Conservation (phyloP, 352 stramenopile species). For the Phytophthora pseudosyringae region DNA sequence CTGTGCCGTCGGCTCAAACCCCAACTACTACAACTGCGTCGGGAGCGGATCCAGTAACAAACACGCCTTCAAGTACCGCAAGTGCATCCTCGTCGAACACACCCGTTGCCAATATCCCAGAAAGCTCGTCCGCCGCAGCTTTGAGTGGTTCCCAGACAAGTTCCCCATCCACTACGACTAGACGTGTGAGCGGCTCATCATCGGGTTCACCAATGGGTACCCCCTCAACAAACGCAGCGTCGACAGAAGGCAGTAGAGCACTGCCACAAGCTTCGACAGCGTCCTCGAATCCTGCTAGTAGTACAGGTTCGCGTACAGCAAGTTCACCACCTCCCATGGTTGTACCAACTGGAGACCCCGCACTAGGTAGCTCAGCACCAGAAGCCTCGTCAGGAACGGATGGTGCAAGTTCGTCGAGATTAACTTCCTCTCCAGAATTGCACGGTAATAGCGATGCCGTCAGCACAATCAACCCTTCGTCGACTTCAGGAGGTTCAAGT, state of each 20-base stretch:
- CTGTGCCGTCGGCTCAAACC: too few relatives aligned
- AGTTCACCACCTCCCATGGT: too few relatives aligned
- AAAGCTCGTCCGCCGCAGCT: neutral
- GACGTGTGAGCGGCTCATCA: constrained; percentile 6
- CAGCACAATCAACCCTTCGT: constrained; percentile 11
- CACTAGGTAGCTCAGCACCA: constrained; percentile 8
- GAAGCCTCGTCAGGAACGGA: constrained; percentile 2
- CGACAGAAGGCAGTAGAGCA: constrained; percentile 1
- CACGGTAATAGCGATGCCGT: constrained; percentile 3
- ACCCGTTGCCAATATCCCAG: neutral
- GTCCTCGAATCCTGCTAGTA: constrained; percentile 2
- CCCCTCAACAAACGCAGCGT: neutral
- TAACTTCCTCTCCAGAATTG: constrained; percentile 10
- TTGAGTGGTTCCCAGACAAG: constrained; percentile 1
- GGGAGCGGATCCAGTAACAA: constrained; percentile 14
- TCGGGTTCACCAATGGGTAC: too few relatives aligned
- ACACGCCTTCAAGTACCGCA: neutral
- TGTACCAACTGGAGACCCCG: neutral
- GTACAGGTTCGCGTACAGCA: neutral
- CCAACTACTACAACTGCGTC: neutral
- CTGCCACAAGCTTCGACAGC: constrained; percentile 8
- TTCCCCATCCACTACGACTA: constrained; percentile 1
- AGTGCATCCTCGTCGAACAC: constrained; percentile 6
- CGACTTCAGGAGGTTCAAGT: constrained; percentile 12
- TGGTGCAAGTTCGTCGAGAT: constrained; percentile 7